Percentiles rank a stretch among this genome's conserved stretches.
phyloP scores from a whole-genome alignment of 805 yeast species.

The Yamadazyma nakazawae region DNA sequence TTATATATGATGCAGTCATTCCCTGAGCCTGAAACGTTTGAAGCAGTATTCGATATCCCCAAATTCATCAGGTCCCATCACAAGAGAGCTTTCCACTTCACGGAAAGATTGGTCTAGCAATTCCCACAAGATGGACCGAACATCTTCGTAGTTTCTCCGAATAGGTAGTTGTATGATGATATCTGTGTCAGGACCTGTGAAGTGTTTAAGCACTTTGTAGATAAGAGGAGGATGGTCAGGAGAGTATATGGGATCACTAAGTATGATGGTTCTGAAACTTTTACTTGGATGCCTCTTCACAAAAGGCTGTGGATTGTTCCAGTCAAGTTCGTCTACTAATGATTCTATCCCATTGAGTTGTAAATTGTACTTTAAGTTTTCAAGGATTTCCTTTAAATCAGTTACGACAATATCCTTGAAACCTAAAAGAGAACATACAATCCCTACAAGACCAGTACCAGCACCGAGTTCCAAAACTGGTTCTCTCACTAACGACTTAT shows the following conservation, averaged over 20 bases:
- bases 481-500: conserved; percentile 17
- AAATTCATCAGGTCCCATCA: conserved; percentile 81
- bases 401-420: conserved; percentile 50
- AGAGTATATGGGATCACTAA: conserved; percentile 90
- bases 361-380: conserved; percentile 62
- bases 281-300: conserved; percentile 20
- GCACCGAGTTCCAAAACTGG: conserved; percentile 79
- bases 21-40: conserved; percentile 19
- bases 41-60: conserved; percentile 65
- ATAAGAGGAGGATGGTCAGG: conserved; percentile 76
- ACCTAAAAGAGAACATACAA: conserved; percentile 58
- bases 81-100: conserved; percentile 39
- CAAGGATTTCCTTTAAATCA: conserved; percentile 74
- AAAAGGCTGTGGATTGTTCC: conserved; percentile 61
- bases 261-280: conserved; percentile 56
- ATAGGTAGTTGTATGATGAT: conserved; percentile 76
- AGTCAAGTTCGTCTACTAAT: conserved; percentile 62
- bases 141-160: conserved; percentile 61
- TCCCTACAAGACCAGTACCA: conserved; percentile 92
- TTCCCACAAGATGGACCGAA: conserved; percentile 59
- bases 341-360: conserved; percentile 41
- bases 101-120: conserved; percentile 41
- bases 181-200: conserved; percentile 39
- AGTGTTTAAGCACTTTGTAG: conserved; percentile 51
- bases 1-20: neutral